These are phyloP conservation scores for Draba incana DNA, from an alignment of 345 rosid genomes.

Conservation along the genomic window DNA sequence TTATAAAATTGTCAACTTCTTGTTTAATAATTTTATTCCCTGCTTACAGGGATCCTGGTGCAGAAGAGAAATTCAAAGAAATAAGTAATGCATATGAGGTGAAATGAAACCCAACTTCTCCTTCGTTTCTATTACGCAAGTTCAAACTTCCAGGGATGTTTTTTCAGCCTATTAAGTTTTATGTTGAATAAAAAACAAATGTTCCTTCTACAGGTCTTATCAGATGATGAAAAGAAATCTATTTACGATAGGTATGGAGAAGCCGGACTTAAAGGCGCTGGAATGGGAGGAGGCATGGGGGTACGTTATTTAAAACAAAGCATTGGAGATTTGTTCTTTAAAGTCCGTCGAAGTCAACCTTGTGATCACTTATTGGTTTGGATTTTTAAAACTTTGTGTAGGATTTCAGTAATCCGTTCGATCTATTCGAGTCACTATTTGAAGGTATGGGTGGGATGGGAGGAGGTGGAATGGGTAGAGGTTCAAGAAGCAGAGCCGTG, in stretches of 20 bases:
- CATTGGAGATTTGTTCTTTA: constrained; percentile 2
- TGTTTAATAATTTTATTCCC: constrained; percentile 1
- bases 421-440: constrained; percentile 85
- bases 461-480: constrained; percentile 76
- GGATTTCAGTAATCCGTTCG: constrained; percentile 98
- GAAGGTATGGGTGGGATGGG: constrained; percentile 94
- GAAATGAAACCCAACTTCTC: constrained; percentile 23
- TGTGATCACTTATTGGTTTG: constrained; percentile 29
- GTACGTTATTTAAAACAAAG: constrained; percentile 20
- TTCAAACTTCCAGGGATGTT: neutral
- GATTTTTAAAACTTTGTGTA: constrained; percentile 30
- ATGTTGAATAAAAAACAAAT: constrained; percentile 1
- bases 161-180: neutral
- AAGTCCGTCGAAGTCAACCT: constrained; percentile 3
- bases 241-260: constrained; percentile 93
- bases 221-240: constrained; percentile 95
- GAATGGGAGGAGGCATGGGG: constrained; percentile 80
- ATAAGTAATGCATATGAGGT: constrained; percentile 99
- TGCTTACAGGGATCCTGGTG: constrained; percentile 76
- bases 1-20: neutral
- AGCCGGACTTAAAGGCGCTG: constrained; percentile 96
- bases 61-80: constrained; percentile 94
- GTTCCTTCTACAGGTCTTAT: constrained; percentile 42
- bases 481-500: constrained; percentile 74
- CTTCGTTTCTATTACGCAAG: constrained; percentile 4